Evolutionary conservation across 2,329 filamentous ascomycete genomes (phyloP), one percentile per base, ranked within the genome.

Genomic region (Neofusicoccum sp.): DNA sequence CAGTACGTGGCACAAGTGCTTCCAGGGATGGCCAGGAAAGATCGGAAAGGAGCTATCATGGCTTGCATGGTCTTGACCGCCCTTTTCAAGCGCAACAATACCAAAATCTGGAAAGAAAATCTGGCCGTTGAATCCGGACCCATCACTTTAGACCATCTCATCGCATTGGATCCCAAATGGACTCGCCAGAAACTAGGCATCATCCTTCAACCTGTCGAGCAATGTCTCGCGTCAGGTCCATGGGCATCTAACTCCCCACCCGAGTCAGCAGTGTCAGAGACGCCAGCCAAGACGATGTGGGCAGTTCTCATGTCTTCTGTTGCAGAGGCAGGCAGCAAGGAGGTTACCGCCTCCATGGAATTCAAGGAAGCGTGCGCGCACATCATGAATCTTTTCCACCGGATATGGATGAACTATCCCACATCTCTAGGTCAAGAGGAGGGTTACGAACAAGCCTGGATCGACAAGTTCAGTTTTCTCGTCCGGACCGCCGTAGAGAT

Each of bases 261-360:
- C 26, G 47, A 41, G 4, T 65, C 28, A 4, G 7, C 11, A 28
- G 16, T 28, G 16, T 31, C 43, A 67, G 28, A 61, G 61, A 16
- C 66, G 68, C n/a, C 74, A 71, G 61, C 43, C 6, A 62, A 63
- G 20, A 68, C 65, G 20, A 78, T 90, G 38, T 90, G 88, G 88
- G 73, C 78, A 30, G 79, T 82, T 1, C 78, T 91, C 11, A 79
- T 90, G 44, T 76, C 79, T 3, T 84, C 87, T 1, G 78, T 92
- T 28, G 83, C 86, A 2, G 82, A 84, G 51, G 89, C 89, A 40
- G 88, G 88, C 26, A 83, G 82, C 43, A 96, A 96, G 74, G 95
- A 99, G 74, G 89, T 99, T 67, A 96, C 93, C 68, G 87, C 93
- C 6, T 92, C 91, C 0, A 84, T 84, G 11, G 93, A 98, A 63